Evolutionary conservation across 768 basidiomycete species (phyloP), one percentile per base, ranked within the genome.

Genomic region (Serendipita sp.): DNA sequence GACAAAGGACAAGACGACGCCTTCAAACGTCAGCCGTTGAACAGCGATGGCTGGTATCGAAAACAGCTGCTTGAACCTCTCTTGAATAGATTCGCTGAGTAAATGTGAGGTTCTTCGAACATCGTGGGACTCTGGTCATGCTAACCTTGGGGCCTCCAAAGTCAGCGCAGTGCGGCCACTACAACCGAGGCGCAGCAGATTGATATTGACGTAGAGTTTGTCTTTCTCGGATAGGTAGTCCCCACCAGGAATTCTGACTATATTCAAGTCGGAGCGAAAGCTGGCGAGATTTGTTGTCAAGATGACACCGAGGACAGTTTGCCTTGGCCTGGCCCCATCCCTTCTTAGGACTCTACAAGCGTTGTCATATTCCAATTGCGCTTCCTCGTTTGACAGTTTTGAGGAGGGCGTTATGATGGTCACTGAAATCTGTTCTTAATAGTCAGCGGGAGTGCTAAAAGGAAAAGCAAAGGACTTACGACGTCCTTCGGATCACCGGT

Each of bases 221-320:
- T 86, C 81, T 64, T 79, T 79, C 33, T 78, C 76, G 42, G 78
- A 77, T 20, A 80, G 76, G 72, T 84, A 87, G 71, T 84, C 76
- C 38, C 86, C 90, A 48, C 77, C 73, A 0, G 88, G 88, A 61
- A 92, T 82, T 64, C 81, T 83, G 33, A 91, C 85, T 64, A 91
- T 89, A 62, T 87, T 87, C 70, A 82, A 88, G 75, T 91, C 89
- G 1, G 88, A 90, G 62, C 86, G 86, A 70, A 92, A 92, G 75
- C 88, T 85, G 48, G 88, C 86, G 28, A 92, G 80, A 11, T 88
- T 90, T 28, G 90, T 92, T 62, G 83, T 81, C 81, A 91, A 83
- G 68, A 92, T 76, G 26, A 78, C 73, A 56, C 90, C 90, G 61
- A 82, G 74, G 14, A 79, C 76, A 9, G 83, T 88, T 80, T 85